Percentiles rank a stretch among this genome's conserved stretches.
Evolutionary conservation across 441 rosid species (phyloP).

Genomic region (Aquilaria agallochum): DNA sequence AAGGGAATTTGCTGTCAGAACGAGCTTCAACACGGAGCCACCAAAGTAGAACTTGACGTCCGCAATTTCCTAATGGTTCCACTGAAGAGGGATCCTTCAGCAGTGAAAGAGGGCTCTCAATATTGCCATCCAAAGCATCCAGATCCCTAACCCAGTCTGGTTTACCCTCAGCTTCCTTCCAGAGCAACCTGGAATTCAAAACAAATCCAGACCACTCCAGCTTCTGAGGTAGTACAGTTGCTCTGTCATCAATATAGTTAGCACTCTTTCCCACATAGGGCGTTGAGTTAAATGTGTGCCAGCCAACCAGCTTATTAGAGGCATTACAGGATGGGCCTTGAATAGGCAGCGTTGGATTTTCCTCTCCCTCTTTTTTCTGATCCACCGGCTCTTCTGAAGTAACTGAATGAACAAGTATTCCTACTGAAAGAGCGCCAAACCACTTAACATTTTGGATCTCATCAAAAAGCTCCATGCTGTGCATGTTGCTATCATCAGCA

Average conservation of each 20-base stretch:
- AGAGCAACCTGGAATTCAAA: constrained; percentile 82
- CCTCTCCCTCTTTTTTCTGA: constrained; percentile 35
- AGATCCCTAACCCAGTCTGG: constrained; percentile 87
- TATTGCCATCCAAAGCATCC: constrained; percentile 39
- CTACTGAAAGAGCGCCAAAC: constrained; percentile 91
- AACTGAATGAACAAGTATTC: constrained; percentile 66
- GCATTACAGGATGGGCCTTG: constrained; percentile 98
- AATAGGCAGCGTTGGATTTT: constrained; percentile 48
- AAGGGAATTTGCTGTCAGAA: constrained; percentile 95
- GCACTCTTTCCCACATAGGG: constrained; percentile 71
- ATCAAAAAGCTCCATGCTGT: constrained; percentile 91
- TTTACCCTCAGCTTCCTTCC: constrained; percentile 68
- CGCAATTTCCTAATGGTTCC: constrained; percentile 97
- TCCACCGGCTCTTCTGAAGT: constrained; percentile 34
- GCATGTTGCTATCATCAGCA: constrained; percentile 97
- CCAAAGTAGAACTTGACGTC: constrained; percentile 89
- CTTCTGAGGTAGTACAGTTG: constrained; percentile 77
- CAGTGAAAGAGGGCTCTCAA: constrained; percentile 74
- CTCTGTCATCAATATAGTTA: constrained; percentile 71
- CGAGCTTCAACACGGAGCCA: constrained; percentile 99
- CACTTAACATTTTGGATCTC: constrained; percentile 92
- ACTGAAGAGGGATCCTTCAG: constrained; percentile 66
- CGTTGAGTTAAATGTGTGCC: constrained; percentile 78
- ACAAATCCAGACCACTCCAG: constrained; percentile 98
- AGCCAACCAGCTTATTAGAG: constrained; percentile 60